Conservation (phyloP, 371 early-diverging fungal species). For the Phascolomyces articulosus region DNA sequence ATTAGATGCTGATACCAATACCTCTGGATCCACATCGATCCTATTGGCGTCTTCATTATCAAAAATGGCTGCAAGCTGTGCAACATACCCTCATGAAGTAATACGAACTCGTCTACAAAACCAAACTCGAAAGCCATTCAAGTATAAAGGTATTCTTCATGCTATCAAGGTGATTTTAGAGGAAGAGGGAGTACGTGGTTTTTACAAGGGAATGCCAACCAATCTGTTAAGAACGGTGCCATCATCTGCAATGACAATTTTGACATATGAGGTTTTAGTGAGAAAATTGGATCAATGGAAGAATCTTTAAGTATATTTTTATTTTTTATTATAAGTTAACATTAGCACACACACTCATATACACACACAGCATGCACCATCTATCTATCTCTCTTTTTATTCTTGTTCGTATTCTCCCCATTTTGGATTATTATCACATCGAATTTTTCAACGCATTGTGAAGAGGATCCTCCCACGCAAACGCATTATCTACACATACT, state of each 20-base stretch:
- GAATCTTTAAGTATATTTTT: not conserved
- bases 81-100: constrained; percentile 86
- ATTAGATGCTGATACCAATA: constrained; percentile 20
- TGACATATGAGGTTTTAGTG: constrained; percentile 79
- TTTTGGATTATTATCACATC: too few relatives aligned
- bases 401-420: too few relatives aligned
- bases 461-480: too few relatives aligned
- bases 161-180: constrained; percentile 68
- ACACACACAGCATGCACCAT: too few relatives aligned
- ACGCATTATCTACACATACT: too few relatives aligned
- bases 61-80: constrained; percentile 86
- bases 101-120: constrained; percentile 91
- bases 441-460: too few relatives aligned
- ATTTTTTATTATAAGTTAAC: too few relatives aligned
- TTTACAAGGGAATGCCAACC: constrained; percentile 89
- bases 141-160: constrained; percentile 81
- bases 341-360: too few relatives aligned
- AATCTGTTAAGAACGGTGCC: constrained; percentile 92
- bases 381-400: too few relatives aligned
- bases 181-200: constrained; percentile 83
- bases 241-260: constrained; percentile 83
- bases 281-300: constrained; percentile 40
- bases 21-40: constrained; percentile 57
- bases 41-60: constrained; percentile 81
- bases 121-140: constrained; percentile 71